phyloP scores from a whole-genome alignment of 1,284 basidiomycete genomes.

The Stygiomarasmius scandens region DNA sequence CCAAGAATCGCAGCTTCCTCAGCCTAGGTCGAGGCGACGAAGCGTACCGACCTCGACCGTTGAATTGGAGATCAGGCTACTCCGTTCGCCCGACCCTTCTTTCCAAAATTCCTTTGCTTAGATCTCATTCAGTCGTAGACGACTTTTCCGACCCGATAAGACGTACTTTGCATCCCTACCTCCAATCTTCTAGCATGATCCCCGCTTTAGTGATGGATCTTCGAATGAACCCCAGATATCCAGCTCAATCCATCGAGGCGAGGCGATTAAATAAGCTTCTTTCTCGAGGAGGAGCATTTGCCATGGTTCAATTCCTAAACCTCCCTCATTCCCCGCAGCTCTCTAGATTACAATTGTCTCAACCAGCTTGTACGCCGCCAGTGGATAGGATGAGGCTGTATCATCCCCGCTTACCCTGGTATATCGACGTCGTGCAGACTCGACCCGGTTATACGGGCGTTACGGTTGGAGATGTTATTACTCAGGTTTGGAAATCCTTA shows the following conservation, averaged over 20 bases:
- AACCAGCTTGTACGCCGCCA: constrained; percentile 48
- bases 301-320: neutral
- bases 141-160: constrained; percentile 31
- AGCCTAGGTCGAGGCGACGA: neutral
- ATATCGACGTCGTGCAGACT: constrained; percentile 50
- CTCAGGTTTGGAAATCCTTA: constrained; percentile 31
- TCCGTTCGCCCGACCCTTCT: neutral
- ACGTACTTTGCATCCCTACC: constrained; percentile 35
- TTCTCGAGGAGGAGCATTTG: constrained; percentile 26
- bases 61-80: neutral
- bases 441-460: constrained; percentile 47
- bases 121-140: constrained; percentile 7
- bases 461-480: constrained; percentile 56
- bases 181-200: constrained; percentile 30
- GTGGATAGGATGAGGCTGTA: constrained; percentile 49
- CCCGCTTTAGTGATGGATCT: constrained; percentile 33
- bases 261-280: constrained; percentile 14
- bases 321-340: constrained; percentile 18
- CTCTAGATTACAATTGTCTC: constrained; percentile 41
- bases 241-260: constrained; percentile 36
- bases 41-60: neutral
- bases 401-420: constrained; percentile 58
- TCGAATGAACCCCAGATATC: constrained; percentile 22
- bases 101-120: neutral
- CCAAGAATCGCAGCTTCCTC: neutral